A percentile compares a stretch with the other conserved stretches of the same genome.
Evolutionary conservation across 352 stramenopile species (phyloP).

Genomic region (Phytophthora tentaculata): DNA sequence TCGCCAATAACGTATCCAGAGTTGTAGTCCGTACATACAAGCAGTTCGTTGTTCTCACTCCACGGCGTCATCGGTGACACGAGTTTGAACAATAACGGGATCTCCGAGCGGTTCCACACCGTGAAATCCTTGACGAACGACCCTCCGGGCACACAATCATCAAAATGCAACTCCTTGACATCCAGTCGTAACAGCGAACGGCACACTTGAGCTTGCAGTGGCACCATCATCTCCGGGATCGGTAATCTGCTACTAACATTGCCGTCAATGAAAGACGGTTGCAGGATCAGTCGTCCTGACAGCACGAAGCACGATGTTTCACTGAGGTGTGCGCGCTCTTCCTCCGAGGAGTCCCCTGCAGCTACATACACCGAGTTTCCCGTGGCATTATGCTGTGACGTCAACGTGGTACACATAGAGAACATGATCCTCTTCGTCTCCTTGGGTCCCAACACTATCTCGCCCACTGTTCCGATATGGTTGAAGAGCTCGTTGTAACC

Average conservation of each 20-base stretch:
- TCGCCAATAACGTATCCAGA: slow-evolving; percentile 85
- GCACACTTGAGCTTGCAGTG: slow-evolving; percentile 83
- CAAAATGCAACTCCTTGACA: slow-evolving; percentile 90
- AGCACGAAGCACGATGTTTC: slow-evolving; percentile 86
- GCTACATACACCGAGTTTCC: slow-evolving; percentile 25
- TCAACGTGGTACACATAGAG: slow-evolving; percentile 73
- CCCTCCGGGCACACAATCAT: slow-evolving; percentile 85
- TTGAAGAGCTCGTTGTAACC: slow-evolving; percentile 93
- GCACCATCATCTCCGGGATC: slow-evolving; percentile 71
- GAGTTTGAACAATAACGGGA: slow-evolving; percentile 86
- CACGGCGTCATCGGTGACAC: slow-evolving; percentile 74
- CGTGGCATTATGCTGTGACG: slow-evolving; percentile 33
- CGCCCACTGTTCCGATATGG: slow-evolving; percentile 74
- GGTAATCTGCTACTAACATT: slow-evolving; percentile 33
- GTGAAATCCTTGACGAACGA: slow-evolving; percentile 92
- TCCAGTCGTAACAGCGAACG: slow-evolving; percentile 84
- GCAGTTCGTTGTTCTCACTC: slow-evolving; percentile 70
- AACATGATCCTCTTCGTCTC: slow-evolving; percentile 80
- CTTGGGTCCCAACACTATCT: slow-evolving; percentile 65
- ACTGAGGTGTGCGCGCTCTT: slow-evolving; percentile 83
- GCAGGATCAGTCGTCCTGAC: slow-evolving; percentile 66
- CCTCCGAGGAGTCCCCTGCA: slow-evolving; percentile 78
- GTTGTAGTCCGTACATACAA: slow-evolving; percentile 90
- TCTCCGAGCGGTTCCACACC: slow-evolving; percentile 91
- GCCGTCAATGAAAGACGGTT: slow-evolving; percentile 46